These are phyloP conservation scores for Lentithecium fluviatile DNA, from an alignment of 495 filamentous ascomycete species.

Conservation along the genomic window DNA sequence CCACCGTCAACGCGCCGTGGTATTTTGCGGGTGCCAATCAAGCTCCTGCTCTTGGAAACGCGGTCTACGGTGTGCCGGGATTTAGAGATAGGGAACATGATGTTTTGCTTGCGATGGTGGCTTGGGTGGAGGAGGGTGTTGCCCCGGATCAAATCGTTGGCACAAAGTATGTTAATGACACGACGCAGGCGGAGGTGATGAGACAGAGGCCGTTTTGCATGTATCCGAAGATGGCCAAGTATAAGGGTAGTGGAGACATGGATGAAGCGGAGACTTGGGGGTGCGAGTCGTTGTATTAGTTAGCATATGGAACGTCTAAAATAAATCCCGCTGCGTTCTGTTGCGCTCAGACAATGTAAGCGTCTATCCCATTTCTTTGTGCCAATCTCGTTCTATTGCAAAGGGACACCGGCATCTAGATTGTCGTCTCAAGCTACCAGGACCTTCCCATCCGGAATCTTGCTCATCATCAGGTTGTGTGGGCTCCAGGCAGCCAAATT, in stretches of 20 bases:
- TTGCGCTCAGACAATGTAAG: background rate
- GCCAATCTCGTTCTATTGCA: too few species aligned
- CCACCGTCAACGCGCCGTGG: conserved; percentile 44
- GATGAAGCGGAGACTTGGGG: conserved; percentile 37
- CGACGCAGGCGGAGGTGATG: conserved; percentile 23
- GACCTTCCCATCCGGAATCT: too few species aligned
- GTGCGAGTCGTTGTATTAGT: conserved; percentile 17
- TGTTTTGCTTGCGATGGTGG: conserved; percentile 50
- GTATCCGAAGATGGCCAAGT: conserved; percentile 37
- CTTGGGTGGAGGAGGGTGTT: conserved; percentile 51
- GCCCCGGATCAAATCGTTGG: conserved; percentile 39
- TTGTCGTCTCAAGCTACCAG: too few species aligned
- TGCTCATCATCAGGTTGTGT: too few species aligned
- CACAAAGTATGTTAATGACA: conserved; percentile 40
- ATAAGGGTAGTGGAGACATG: conserved; percentile 25
- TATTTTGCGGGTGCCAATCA: conserved; percentile 41
- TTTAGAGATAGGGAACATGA: conserved; percentile 50
- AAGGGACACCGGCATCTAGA: too few species aligned
- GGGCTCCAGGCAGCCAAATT: too few species aligned
- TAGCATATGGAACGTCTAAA: background rate
- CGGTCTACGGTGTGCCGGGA: conserved; percentile 43
- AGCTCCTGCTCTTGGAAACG: conserved; percentile 5
- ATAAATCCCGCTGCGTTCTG: background rate
- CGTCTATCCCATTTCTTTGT: too few species aligned
- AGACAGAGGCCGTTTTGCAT: conserved; percentile 41